A percentile compares a stretch with the other conserved stretches of the same genome.
Evolutionary conservation across 2,329 filamentous ascomycete genomes (phyloP).

Genomic region (Boeremia lycopersici): DNA sequence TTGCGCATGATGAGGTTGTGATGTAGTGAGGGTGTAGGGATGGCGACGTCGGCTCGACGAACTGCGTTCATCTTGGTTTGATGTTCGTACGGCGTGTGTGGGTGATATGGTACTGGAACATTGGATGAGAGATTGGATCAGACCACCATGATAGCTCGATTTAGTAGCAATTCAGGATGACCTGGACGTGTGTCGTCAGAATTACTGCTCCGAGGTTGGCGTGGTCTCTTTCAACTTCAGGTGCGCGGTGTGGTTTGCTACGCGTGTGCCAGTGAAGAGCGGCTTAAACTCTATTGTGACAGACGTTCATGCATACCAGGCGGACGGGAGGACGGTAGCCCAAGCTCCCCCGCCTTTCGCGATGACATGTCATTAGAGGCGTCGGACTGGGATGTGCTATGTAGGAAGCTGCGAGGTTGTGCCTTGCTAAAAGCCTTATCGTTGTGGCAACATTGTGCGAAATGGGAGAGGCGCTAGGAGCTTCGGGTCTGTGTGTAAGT

Average conservation of each 20-base stretch:
- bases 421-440: not conserved
- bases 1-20: not conserved
- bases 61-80: not conserved
- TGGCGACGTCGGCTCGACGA: not conserved
- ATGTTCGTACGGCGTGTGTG: not conserved
- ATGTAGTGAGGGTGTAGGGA: not conserved
- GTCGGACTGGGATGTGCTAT: not conserved
- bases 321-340: constrained; percentile 12
- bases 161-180: constrained; percentile 4
- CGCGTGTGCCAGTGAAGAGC: not conserved
- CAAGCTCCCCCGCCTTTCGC: constrained; percentile 15
- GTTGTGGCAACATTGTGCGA: not conserved
- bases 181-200: constrained; percentile 1
- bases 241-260: not conserved
- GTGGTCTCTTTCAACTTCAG: not conserved
- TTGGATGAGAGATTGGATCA: constrained; percentile 1
- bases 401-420: not conserved
- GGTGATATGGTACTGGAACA: not conserved
- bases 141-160: not conserved
- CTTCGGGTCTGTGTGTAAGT: not conserved
- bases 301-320: constrained; percentile 11
- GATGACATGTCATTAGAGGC: not conserved
- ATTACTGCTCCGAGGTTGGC: constrained; percentile 6
- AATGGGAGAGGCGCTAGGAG: not conserved
- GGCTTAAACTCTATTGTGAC: constrained; percentile 3